Evolutionary conservation across 129 eudicot species (phyloP).

Genomic region (Heracleum sosnowskyi): DNA sequence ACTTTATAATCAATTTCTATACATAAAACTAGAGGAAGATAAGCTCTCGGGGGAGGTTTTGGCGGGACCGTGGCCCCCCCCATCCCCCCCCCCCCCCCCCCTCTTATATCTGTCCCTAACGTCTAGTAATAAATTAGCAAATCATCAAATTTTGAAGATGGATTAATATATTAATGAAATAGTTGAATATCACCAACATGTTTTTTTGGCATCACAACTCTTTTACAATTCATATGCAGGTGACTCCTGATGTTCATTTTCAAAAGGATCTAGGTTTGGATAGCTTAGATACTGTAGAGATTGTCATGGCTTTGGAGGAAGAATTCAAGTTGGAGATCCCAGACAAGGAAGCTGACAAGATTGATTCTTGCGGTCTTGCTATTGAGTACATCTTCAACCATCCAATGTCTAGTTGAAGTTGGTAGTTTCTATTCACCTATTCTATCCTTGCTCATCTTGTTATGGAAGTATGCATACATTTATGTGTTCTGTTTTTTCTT

Average conservation of each 20-base stretch:
- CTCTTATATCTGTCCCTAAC: no score
- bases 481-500: neutral
- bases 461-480: neutral
- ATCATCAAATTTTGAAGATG: neutral
- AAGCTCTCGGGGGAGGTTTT: no score
- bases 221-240: slow-evolving; percentile 41
- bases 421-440: neutral
- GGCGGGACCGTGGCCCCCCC: no score
- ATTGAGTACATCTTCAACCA: slow-evolving; percentile 72
- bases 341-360: slow-evolving; percentile 90
- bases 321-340: slow-evolving; percentile 89
- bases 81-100: no score
- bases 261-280: slow-evolving; percentile 78
- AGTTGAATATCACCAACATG: neutral
- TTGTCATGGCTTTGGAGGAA: slow-evolving; percentile 94
- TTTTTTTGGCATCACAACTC: neutral
- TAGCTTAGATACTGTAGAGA: slow-evolving; percentile 82
- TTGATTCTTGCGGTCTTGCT: slow-evolving; percentile 68
- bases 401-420: slow-evolving; percentile 67
- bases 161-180: neutral
- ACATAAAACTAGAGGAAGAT: no score
- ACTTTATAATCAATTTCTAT: no score
- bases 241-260: slow-evolving; percentile 86
- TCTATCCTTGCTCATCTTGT: neutral
- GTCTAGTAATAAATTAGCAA: neutral